Evolutionary conservation across 768 basidiomycete genomes (phyloP).

Genomic region (Hypsizygus marmoreus): DNA sequence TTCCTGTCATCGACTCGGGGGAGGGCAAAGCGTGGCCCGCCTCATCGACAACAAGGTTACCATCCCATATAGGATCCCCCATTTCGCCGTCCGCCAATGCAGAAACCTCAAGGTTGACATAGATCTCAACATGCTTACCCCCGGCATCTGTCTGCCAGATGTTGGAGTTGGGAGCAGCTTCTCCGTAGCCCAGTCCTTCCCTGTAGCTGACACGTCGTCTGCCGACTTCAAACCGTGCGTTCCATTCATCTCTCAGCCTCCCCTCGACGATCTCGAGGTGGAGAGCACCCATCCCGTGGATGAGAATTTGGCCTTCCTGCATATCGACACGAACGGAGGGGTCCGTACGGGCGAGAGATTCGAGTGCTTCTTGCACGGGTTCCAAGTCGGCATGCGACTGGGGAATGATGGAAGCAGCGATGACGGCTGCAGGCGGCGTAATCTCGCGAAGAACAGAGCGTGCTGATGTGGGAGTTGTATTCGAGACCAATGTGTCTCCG

Average conservation of each 20-base stretch:
- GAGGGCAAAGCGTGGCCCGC: slow-evolving; percentile 52
- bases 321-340: slow-evolving; percentile 82
- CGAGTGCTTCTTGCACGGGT: slow-evolving; percentile 75
- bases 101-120: slow-evolving; percentile 56
- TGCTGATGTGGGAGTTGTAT: slow-evolving; percentile 38
- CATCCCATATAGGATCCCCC: slow-evolving; percentile 74
- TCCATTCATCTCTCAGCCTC: slow-evolving; percentile 81
- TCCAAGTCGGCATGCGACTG: slow-evolving; percentile 77
- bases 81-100: slow-evolving; percentile 54
- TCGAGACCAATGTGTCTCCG: slow-evolving; percentile 78
- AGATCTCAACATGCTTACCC: slow-evolving; percentile 54
- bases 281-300: slow-evolving; percentile 82
- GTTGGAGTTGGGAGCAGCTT: slow-evolving; percentile 34
- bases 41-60: slow-evolving; percentile 67
- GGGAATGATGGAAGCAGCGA: slow-evolving; percentile 82
- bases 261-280: slow-evolving; percentile 89
- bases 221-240: slow-evolving; percentile 75
- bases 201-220: slow-evolving; percentile 79
- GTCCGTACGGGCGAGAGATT: slow-evolving; percentile 77
- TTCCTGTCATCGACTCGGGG: slow-evolving; percentile 50
- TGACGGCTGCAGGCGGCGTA: slow-evolving; percentile 77
- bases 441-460: slow-evolving; percentile 59
- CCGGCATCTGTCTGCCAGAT: slow-evolving; percentile 65
- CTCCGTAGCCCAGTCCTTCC: slow-evolving; percentile 49
- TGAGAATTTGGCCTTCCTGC: slow-evolving; percentile 81